Percentiles rank a stretch among this genome's conserved stretches.
phyloP scores from a whole-genome alignment of 1,139 yeast genomes.

The Debaryomyces singareniensis region DNA sequence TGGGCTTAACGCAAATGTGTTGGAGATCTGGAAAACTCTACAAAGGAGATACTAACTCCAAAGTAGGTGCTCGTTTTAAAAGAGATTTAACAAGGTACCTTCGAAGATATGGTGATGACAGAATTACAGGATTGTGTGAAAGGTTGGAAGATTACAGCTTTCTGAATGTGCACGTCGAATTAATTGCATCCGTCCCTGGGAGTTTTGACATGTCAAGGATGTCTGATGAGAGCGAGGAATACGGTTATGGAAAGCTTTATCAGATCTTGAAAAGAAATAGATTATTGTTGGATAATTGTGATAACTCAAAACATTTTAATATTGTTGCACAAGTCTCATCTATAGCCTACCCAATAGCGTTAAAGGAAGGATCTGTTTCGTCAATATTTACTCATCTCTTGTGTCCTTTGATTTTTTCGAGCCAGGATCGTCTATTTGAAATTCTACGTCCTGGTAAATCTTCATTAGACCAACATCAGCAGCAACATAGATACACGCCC shows the following conservation, averaged over 20 bases:
- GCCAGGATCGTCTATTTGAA: constrained; percentile 7
- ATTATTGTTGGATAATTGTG: constrained; percentile 17
- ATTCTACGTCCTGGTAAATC: constrained; percentile 25
- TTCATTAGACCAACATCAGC: constrained; percentile 20
- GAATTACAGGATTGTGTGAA: constrained; percentile 21
- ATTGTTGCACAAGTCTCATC: constrained; percentile 54
- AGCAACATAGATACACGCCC: constrained; percentile 30
- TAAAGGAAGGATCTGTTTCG: constrained; percentile 19
- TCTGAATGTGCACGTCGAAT: constrained; percentile 40
- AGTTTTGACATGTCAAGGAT: constrained; percentile 12
- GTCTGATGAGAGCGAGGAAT: constrained; percentile 16
- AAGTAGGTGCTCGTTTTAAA: constrained; percentile 16
- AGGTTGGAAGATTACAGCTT: constrained; percentile 35
- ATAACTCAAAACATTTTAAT: constrained; percentile 15
- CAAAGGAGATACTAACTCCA: constrained; percentile 5
- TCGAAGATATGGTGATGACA: constrained; percentile 26
- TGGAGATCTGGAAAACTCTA: constrained; percentile 54
- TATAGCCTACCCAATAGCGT: constrained; percentile 48
- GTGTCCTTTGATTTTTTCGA: constrained; percentile 35
- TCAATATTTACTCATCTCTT: constrained; percentile 54
- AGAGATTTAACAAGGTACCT: constrained; percentile 39
- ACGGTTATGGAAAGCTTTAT: constrained; percentile 49
- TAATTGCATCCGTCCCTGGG: constrained; percentile 56
- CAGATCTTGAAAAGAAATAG: constrained; percentile 30
- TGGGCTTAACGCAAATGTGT: constrained; percentile 55